Base-by-base conservation (phyloP, 768 basidiomycete genomes). In the Atractiella rhizophila region DNA sequence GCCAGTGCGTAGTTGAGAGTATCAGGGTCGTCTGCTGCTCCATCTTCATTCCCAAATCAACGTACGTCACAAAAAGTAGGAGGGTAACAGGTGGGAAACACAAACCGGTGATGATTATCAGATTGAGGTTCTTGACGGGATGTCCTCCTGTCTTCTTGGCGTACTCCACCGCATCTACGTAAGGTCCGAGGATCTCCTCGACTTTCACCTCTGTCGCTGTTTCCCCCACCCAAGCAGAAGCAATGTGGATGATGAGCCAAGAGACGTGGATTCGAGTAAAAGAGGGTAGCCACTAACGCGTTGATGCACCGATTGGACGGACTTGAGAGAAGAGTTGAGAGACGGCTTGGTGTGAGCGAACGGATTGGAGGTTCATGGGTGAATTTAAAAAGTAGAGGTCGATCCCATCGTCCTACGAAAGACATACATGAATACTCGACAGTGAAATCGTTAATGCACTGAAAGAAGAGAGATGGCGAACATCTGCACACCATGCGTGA, bases 71-170 rank as follows among this genome's bases (percentile, higher is more conserved):
- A 13, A n/a, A n/a, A 6, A 16, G 13, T 19, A 19, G 31, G 34
- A 40, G 4, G 34, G 28, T 21, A 47, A 29, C 26, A 39, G 29
- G 25, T 45, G 46, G 3, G 49, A 43, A 18, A 48, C 49, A 28
- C 47, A 46, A 7, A 44, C 47, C 51, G 4, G 51, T 52, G 18
- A 52, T 15, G 25, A 43, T 29, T 13, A 53, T 40, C 2, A 53
- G 19, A 30, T 51, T 47, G 12, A 53, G 16, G 6, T 49, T 49
- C 40, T 53, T 53, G 23, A 50, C 44, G 33, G 35, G 35, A 9
- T 19, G 19, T 5, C 8, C 4, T 19, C 28, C 32, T 0, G 28
- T 26, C 21, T 12, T 13, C 28, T 48, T 51, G 2, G 47, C 45
- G 12, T 42, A 27, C 35, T 53, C 51, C 28, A 38, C 30, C 4